Evolutionary conservation across 2,329 filamentous ascomycete genomes (phyloP), one percentile per base, ranked within the genome.

Genomic region (Zymoseptoria crescenta): DNA sequence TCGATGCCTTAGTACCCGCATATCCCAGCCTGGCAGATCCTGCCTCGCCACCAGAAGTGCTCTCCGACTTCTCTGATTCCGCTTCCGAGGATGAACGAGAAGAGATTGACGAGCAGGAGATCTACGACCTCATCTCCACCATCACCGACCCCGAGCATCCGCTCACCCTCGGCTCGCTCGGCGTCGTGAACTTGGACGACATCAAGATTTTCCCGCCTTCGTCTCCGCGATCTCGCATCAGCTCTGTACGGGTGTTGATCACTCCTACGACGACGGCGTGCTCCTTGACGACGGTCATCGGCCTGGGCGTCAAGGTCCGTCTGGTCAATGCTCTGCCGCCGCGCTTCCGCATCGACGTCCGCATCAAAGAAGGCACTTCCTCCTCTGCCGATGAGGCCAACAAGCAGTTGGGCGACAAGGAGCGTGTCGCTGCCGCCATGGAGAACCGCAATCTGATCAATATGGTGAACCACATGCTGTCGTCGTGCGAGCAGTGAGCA

Each of bases 121-220:
- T 99, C 49, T 99, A 93, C 72, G 93, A 99, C 77, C 82, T 99
- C 62, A 94, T 99, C 68, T 90, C 91, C 64, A 88, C 89, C 67
- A 96, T 99, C 70, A 93, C 90, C 24, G 94, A 99, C 74, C 94
- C 94, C 1, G 94, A 99, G 76, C 94, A 99, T 72, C 94, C 94
- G 45, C 85, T 96, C 56, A 96, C 93, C 2, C 83, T 99, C 54
- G 94, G 92, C 62, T 91, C 94, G 69, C 82, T 99, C 49, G 91
- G 92, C 35, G 94, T 99, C 56, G 91, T 99, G 66, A 96, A 95
- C 67, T 85, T 99, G n/a, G 87, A 89, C 30, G 94, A 99, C 74
- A 96, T 99, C 68, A 81, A 84, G 69, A 90, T 99, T 66, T 80
- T 79, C 54, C 83, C 86, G 51, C 82, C 87, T 6, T 81, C 87